A percentile compares a stretch with the other conserved stretches of the same genome.
phyloP scores from a whole-genome alignment of 306 rosid genomes.

The Phaseolus lunatus region DNA sequence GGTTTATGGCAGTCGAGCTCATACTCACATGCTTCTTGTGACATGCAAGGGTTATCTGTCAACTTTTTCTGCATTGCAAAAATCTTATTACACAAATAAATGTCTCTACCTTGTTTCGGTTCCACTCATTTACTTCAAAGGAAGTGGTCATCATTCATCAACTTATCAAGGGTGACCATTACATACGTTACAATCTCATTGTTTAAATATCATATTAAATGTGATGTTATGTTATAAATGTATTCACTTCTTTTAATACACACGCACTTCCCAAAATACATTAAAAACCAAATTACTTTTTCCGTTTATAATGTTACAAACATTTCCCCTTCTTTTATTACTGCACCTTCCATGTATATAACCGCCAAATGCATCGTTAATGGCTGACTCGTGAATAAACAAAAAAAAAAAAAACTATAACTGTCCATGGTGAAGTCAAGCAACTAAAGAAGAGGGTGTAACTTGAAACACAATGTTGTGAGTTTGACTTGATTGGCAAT shows the following conservation, averaged over 20 bases:
- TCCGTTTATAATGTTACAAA: not conserved
- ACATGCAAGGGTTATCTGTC: not conserved
- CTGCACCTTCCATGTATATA: no score
- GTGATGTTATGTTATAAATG: no score
- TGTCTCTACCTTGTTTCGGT: not conserved
- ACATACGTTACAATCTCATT: not conserved
- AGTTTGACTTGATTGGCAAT: not conserved
- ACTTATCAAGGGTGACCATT: no score
- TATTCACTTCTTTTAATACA: not conserved
- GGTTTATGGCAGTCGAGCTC: not conserved
- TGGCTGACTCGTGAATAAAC: not conserved
- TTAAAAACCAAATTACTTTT: not conserved
- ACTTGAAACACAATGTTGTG: not conserved
- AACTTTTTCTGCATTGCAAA: slow-evolving; percentile 8
- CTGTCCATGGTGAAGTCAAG: not conserved
- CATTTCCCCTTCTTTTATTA: not conserved
- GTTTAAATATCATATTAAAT: not conserved
- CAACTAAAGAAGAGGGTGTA: not conserved
- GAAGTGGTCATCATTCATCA: slow-evolving; percentile 3
- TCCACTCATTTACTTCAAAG: not conserved
- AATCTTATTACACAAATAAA: not conserved
- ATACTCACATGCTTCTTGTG: slow-evolving; percentile 47
- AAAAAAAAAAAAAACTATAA: not conserved
- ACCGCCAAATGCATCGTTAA: no score
- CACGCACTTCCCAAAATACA: not conserved